Percentiles rank a stretch among this genome's conserved stretches.
phyloP scores from a whole-genome alignment of 2,329 filamentous ascomycete species.

The Fusarium palustre region DNA sequence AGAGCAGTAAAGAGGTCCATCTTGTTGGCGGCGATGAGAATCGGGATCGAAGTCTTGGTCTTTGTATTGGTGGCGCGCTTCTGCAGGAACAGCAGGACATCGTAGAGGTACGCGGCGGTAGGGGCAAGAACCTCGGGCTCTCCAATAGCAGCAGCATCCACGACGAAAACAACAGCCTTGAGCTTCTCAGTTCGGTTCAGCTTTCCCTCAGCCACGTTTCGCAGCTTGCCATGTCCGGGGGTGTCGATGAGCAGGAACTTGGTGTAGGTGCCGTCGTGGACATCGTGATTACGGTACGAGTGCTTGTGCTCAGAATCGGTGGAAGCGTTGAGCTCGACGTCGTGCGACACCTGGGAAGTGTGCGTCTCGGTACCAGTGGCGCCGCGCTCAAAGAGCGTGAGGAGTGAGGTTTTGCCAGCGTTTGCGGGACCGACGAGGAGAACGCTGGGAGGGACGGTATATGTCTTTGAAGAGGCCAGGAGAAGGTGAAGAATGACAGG shows the following conservation, averaged over 20 bases:
- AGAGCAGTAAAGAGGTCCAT: constrained; percentile 94
- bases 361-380: constrained; percentile 61
- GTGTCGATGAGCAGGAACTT: constrained; percentile 87
- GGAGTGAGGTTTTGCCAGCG: constrained; percentile 87
- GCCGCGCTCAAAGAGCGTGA: constrained; percentile 77
- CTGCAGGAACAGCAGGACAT: constrained; percentile 86
- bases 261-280: constrained; percentile 66
- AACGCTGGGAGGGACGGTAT: constrained; percentile 78
- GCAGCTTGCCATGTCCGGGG: constrained; percentile 94
- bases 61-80: constrained; percentile 68
- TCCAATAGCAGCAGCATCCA: constrained; percentile 81
- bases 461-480: constrained; percentile 74
- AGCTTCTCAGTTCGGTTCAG: constrained; percentile 63
- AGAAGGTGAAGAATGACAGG: constrained; percentile 83
- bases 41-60: constrained; percentile 65
- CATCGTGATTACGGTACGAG: constrained; percentile 69
- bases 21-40: constrained; percentile 94
- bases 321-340: constrained; percentile 67
- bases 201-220: constrained; percentile 71
- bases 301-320: constrained; percentile 57
- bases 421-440: constrained; percentile 84
- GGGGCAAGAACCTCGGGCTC: constrained; percentile 73
- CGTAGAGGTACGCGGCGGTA: constrained; percentile 87
- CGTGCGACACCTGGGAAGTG: constrained; percentile 63
- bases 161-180: constrained; percentile 83